Evolutionary conservation across 106 monocot species (phyloP).

Genomic region (Platanthera zijinensis): DNA sequence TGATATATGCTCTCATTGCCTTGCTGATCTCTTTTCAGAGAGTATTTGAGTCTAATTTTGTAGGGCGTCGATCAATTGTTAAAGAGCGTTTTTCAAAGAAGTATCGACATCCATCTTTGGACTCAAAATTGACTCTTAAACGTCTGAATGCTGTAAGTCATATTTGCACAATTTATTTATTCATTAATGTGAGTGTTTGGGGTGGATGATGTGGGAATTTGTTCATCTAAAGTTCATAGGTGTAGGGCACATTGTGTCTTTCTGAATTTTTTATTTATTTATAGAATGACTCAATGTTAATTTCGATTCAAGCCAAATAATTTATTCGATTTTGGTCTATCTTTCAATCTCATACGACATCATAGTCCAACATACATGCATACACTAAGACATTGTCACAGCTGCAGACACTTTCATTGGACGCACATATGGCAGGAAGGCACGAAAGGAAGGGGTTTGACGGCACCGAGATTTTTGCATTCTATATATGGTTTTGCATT

Average conservation of each 20-base stretch:
- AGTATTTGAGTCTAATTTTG: constrained; percentile 41
- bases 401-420: too few relatives aligned
- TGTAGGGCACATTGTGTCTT: neutral
- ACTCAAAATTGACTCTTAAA: constrained; percentile 74
- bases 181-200: neutral
- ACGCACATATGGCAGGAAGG: too few relatives aligned
- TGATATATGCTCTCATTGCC: neutral
- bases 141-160: constrained; percentile 71
- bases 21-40: constrained; percentile 22
- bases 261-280: neutral
- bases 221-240: neutral
- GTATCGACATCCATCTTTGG: constrained; percentile 56
- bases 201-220: neutral
- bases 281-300: neutral
- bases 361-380: too few relatives aligned
- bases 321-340: too few relatives aligned
- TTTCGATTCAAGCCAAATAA: too few relatives aligned
- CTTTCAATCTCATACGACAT: too few relatives aligned
- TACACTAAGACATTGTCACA: too few relatives aligned
- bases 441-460: too few relatives aligned
- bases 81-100: constrained; percentile 69
- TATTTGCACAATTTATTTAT: neutral
- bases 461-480: too few relatives aligned
- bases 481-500: too few relatives aligned
- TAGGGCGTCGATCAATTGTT: constrained; percentile 43